Base-by-base conservation (phyloP, 495 filamentous ascomycete genomes). In the Delitschia confertaspora region DNA sequence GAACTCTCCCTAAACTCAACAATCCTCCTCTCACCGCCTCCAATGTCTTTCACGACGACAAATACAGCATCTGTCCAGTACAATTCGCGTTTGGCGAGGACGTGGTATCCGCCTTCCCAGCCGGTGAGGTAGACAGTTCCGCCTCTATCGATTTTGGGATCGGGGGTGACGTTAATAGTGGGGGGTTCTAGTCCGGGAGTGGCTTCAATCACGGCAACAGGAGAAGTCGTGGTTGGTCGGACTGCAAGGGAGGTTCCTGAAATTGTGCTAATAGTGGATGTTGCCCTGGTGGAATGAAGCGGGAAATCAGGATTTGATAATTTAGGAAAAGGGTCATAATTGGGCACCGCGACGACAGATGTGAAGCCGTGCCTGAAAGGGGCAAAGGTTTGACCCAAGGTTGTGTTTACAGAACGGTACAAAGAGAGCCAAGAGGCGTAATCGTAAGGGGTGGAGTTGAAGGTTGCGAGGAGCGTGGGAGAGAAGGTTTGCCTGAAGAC, bases 1-100 rank as follows among this genome's bases (percentile, higher is more conserved):
- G 27, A 36, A 39, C 44, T 48, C 32, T 53, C 50, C 21, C 50
- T 42, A 22, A 53, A 48, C 33, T 53, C 50, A 17, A 38, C 33
- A 23, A 53, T 33, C 39, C 35, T 48, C 16, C 50, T 34, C 37
- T 30, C 37, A 13, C 7, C 26, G 2, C 50, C 50, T 10, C 25
- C 33, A 4, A 43, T 16, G 4, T 48, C 45, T 23, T 44, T 36
- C 2, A 53, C 44, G 4, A 53, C 50, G 2, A 33, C 45, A 40
- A 48, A 53, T 16, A 27, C 37, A 16, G 44, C 50, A 35, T 53
- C 50, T 2, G 50, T 44, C 19, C 43, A 53, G 20, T 39, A 53
- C 14, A 53, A 21, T 21, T 48, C 39, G 13, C 24, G 22, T 32
- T 43, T 38, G 11, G 35, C 8, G 18, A 38, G 4, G 2, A 38